Conservation (phyloP, 345 rosid genomes). For the Camelina laxa region DNA sequence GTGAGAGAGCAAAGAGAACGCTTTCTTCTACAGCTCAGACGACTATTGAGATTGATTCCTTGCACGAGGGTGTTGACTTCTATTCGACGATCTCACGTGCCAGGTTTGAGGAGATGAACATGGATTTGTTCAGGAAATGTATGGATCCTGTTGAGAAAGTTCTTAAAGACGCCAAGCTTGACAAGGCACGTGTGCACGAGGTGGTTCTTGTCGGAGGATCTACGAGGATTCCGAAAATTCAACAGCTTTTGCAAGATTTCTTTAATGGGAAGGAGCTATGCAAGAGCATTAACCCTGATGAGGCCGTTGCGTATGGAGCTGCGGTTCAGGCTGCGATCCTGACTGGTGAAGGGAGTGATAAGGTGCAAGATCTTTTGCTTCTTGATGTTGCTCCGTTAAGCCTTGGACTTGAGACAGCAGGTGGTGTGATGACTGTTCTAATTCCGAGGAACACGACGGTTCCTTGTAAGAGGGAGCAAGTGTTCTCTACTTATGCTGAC, state of each 20-base stretch:
- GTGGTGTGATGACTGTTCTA: constrained; percentile 53
- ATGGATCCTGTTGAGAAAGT: constrained; percentile 62
- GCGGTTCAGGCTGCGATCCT: constrained; percentile 57
- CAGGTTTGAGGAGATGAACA: constrained; percentile 58
- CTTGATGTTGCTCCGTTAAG: constrained; percentile 53
- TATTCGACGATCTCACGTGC: constrained; percentile 52
- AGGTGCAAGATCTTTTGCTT: constrained; percentile 53
- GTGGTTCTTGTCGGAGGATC: constrained; percentile 57
- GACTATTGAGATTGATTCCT: constrained; percentile 53
- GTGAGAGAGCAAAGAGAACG: constrained; percentile 77
- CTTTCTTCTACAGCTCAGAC: constrained; percentile 60
- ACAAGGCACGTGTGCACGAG: constrained; percentile 49
- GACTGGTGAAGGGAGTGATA: constrained; percentile 53
- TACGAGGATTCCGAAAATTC: constrained; percentile 56
- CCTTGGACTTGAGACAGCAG: constrained; percentile 56
- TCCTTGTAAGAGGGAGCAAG: constrained; percentile 52
- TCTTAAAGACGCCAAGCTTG: constrained; percentile 46
- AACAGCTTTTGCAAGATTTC: constrained; percentile 52
- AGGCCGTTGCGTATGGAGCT: constrained; percentile 56
- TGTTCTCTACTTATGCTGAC: constrained; percentile 54
- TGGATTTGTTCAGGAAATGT: constrained; percentile 55
- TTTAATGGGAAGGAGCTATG: constrained; percentile 57
- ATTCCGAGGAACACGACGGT: constrained; percentile 56
- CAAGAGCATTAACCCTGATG: constrained; percentile 58
- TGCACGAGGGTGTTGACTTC: constrained; percentile 55